phyloP scores from a whole-genome alignment of 192 early-diverging fungal species.

The Phycomyces blakesleeanus region DNA sequence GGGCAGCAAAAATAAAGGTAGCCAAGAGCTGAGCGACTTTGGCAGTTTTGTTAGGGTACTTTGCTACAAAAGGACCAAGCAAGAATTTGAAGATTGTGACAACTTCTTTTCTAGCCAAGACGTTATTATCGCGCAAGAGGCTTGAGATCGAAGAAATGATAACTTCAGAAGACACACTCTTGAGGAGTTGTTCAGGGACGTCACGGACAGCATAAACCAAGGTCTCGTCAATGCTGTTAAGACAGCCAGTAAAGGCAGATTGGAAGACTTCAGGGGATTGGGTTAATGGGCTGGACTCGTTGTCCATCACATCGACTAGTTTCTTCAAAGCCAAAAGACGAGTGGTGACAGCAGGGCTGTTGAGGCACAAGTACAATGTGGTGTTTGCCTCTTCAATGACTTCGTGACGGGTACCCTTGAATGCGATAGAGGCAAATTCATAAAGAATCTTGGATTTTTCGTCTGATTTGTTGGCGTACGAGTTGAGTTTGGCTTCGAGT shows the following conservation, averaged over 20 bases:
- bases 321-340: conserved; percentile 69
- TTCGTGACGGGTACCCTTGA: conserved; percentile 58
- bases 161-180: conserved; percentile 21
- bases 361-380: conserved; percentile 78
- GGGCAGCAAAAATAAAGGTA: conserved; percentile 15
- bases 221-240: conserved; percentile 29
- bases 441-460: conserved; percentile 42
- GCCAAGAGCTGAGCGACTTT: conserved; percentile 13
- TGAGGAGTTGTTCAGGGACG: conserved; percentile 35
- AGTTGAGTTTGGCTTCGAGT: conserved; percentile 36
- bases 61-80: conserved; percentile 2
- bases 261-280: conserved; percentile 27
- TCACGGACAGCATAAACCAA: conserved; percentile 32
- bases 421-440: conserved; percentile 49
- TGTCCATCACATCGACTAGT: conserved; percentile 51
- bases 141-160: conserved; percentile 1
- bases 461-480: conserved; percentile 14
- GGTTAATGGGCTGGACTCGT: conserved; percentile 26
- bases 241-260: conserved; percentile 34
- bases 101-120: background rate
- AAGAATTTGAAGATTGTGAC: conserved; percentile 16
- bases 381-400: conserved; percentile 67
- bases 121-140: conserved; percentile 13
- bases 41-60: conserved; percentile 1
- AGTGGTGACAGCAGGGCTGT: conserved; percentile 65